Conservation (phyloP, 2,329 filamentous ascomycete species). For the Trichoderma sp. region DNA sequence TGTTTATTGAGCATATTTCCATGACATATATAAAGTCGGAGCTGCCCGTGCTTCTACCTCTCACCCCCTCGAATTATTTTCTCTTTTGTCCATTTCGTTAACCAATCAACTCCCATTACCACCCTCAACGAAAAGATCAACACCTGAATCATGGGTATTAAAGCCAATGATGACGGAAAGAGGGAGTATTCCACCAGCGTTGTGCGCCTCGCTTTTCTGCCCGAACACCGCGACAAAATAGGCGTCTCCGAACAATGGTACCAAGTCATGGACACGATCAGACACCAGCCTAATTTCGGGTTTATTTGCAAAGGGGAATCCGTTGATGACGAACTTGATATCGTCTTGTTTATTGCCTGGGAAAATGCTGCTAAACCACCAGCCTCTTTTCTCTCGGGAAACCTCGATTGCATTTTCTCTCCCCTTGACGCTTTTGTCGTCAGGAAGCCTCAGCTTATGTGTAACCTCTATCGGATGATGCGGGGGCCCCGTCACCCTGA, state of each 20-base stretch:
- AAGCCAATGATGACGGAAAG: neutral
- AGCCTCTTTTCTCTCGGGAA: neutral
- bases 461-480: neutral
- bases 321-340: neutral
- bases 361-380: neutral
- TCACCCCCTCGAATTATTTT: neutral
- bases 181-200: neutral
- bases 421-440: neutral
- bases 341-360: neutral
- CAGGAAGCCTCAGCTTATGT: neutral
- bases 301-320: neutral
- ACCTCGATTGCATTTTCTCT: neutral
- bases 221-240: neutral
- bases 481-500: neutral
- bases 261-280: neutral
- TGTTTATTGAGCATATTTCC: too few species aligned
- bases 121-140: neutral
- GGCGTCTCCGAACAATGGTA: neutral
- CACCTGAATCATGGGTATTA: neutral
- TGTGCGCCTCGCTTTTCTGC: neutral
- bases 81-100: neutral
- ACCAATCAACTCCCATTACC: neutral
- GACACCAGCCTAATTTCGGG: neutral
- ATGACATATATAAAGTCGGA: neutral
- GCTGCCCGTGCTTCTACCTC: neutral